These are phyloP conservation scores for Metschnikowia reukaufii DNA, from an alignment of 805 yeast genomes.

Conservation along the genomic window DNA sequence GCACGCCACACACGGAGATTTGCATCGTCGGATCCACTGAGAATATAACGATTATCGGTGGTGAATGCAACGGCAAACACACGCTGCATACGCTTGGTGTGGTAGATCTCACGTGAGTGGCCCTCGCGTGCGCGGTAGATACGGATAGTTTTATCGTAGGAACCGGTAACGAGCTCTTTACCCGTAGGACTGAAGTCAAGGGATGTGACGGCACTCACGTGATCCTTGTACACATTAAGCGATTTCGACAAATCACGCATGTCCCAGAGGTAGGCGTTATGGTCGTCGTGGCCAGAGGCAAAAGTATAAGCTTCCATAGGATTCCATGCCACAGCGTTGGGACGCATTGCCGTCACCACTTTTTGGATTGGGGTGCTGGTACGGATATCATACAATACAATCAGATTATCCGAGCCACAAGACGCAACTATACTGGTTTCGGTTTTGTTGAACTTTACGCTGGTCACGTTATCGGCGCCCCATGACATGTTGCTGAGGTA, in stretches of 20 bases:
- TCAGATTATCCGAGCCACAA: slow-evolving; percentile 80
- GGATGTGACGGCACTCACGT: slow-evolving; percentile 92
- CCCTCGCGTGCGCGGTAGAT: slow-evolving; percentile 76
- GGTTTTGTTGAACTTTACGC: slow-evolving; percentile 84
- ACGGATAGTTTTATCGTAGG: slow-evolving; percentile 91
- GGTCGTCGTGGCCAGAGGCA: slow-evolving; percentile 92
- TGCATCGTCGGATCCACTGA: slow-evolving; percentile 95
- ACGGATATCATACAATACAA: slow-evolving; percentile 86
- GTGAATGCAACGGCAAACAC: slow-evolving; percentile 81
- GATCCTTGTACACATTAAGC: slow-evolving; percentile 86
- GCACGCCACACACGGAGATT: slow-evolving; percentile 94
- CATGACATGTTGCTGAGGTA: slow-evolving; percentile 80
- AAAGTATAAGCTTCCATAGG: slow-evolving; percentile 97
- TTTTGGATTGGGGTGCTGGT: slow-evolving; percentile 92
- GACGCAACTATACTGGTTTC: slow-evolving; percentile 88
- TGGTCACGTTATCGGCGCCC: slow-evolving; percentile 91
- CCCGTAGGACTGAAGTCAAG: slow-evolving; percentile 97
- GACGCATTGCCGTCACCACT: slow-evolving; percentile 75
- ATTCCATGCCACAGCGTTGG: slow-evolving; percentile 90
- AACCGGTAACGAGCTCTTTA: slow-evolving; percentile 90
- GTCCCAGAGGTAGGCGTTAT: slow-evolving; percentile 91
- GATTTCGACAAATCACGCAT: slow-evolving; percentile 89
- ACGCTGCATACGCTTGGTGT: slow-evolving; percentile 97
- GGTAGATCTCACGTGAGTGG: slow-evolving; percentile 92
- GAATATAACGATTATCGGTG: slow-evolving; percentile 83